Evolutionary conservation across 1,139 yeast species (phyloP), one percentile per base, ranked within the genome.

Genomic region (Candida anutae): DNA sequence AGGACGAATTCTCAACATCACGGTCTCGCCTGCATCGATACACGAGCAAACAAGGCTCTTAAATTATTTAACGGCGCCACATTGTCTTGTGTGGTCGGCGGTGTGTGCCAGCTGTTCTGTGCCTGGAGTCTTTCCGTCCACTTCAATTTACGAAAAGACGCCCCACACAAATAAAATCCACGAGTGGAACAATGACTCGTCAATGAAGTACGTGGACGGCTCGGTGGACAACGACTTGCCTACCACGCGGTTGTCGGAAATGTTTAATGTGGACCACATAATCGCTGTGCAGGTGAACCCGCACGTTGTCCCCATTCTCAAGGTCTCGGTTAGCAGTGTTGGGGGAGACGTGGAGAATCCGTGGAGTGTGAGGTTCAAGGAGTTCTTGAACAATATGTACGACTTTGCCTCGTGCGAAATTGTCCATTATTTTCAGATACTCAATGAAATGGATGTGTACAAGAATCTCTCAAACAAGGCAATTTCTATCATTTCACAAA

Each of bases 201-300:
- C 88, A 8, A 73, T 78, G 28, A 81, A 81, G 42, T 90, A 81
- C 53, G 88, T 90, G 21, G 99, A 93, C 53, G 99, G 98, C 0
- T 85, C 95, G 1, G 95, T 93, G 4, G 94, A 88, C 46, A 84
- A 85, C 40, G 99, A 90, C 50, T 58, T 90, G 28, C 99, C 99
- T 2, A 78, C 87, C 17, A 70, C 94, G 1, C 69, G 96, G 42
- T 62, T 90, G 13, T 82, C 94, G 26, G 98, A 90, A 52, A 83
- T 90, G 88, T 93, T 90, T 50, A 90, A 90, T 46, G 95, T 90
- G 21, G 94, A 90, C 49, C 96, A 93, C 50, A 88, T 90, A 35
- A 84, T 90, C 46, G 97, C 95, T 0, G 88, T 95, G 30, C 97
- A 93, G 53, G 98, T 90, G 1, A 85, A 93, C 45, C 95, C 97